These are phyloP conservation scores for Adansonia grandidieri DNA, from an alignment of 441 rosid species.

Conservation along the genomic window DNA sequence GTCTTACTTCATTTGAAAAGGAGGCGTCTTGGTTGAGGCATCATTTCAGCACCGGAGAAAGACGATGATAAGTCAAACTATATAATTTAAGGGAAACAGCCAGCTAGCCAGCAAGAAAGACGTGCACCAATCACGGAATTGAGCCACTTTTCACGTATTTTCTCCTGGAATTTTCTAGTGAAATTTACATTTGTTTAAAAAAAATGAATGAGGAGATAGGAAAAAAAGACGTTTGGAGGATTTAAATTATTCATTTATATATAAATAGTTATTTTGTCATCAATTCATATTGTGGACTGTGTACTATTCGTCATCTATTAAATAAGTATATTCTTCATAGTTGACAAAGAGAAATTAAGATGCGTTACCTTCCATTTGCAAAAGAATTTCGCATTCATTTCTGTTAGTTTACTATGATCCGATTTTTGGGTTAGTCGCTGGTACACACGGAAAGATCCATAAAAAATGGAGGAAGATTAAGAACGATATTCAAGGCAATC, in stretches of 20 bases:
- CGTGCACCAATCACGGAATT: conserved; percentile 43
- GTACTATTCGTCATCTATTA: no score
- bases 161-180: background rate
- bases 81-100: background rate
- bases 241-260: background rate
- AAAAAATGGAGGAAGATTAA: conserved; percentile 21
- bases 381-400: background rate
- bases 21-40: background rate
- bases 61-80: no score
- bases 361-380: background rate
- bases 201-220: background rate
- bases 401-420: conserved; percentile 23
- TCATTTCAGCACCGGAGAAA: no score
- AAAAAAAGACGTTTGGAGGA: background rate
- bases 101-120: conserved; percentile 27
- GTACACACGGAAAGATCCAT: conserved; percentile 33
- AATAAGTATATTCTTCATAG: no score
- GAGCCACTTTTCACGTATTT: conserved; percentile 30
- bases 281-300: no score
- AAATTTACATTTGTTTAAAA: background rate
- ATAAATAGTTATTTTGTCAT: no score
- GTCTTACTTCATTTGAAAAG: no score
- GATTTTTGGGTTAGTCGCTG: conserved; percentile 23
- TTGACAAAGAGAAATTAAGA: no score
- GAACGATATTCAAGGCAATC: conserved; percentile 30